These are phyloP conservation scores for Nymphaea colorata DNA, from an alignment of 164 flowering plant genomes.

Conservation along the genomic window DNA sequence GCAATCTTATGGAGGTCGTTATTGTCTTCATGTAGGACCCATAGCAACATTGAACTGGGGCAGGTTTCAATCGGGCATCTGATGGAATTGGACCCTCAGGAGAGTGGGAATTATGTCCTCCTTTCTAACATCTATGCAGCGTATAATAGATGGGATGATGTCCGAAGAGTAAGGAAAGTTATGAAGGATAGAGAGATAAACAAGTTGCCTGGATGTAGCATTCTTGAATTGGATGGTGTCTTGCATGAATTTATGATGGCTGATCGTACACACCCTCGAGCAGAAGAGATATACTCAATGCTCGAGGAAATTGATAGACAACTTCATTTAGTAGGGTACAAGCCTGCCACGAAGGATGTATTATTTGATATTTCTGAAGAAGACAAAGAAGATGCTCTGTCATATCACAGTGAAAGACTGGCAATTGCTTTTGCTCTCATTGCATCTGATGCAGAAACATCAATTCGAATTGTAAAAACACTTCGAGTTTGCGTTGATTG, in stretches of 20 bases:
- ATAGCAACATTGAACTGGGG: slow-evolving; percentile 1
- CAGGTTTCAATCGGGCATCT: not conserved
- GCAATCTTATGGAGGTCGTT: slow-evolving; percentile 1
- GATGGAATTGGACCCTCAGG: not conserved
- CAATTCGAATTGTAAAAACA: not conserved
- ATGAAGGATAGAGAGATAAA: not conserved
- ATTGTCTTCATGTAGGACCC: not conserved
- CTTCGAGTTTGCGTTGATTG: not conserved
- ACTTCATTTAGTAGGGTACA: not conserved
- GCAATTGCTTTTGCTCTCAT: slow-evolving; percentile 1
- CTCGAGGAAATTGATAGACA: not conserved
- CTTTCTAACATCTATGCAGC: slow-evolving; percentile 1
- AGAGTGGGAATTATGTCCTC: slow-evolving; percentile 1
- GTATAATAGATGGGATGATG: slow-evolving; percentile 1
- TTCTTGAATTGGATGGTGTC: not conserved
- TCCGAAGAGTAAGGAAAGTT: not conserved
- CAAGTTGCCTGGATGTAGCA: slow-evolving; percentile 1
- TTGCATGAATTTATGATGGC: slow-evolving; percentile 1
- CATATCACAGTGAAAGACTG: slow-evolving; percentile 1
- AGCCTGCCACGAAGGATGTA: not conserved
- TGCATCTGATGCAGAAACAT: not conserved
- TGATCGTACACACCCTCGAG: not conserved
- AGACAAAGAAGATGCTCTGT: not conserved
- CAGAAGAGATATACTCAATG: slow-evolving; percentile 1
- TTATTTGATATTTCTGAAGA: not conserved